Evolutionary conservation across 164 flowering plant species (phyloP), one percentile per base, ranked within the genome.

Genomic region (Magnolia officinalis): DNA sequence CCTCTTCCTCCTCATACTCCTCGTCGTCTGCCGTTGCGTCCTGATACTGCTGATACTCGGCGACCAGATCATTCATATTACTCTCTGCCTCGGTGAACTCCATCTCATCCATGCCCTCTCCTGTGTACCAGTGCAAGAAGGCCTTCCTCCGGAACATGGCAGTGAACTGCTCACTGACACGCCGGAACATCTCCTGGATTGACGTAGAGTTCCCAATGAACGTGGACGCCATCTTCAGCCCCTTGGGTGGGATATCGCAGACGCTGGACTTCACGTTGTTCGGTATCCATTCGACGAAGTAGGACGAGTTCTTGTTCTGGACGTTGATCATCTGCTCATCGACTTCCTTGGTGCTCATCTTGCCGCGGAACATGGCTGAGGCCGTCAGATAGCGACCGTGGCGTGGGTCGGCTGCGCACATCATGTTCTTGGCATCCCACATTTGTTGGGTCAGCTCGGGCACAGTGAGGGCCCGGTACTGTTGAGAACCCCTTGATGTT

Each of bases 251-350:
- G 45, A 79, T 79, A 50, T 79, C 81, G 49, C 81, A 79, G 13
- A 79, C 81, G 26, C 75, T 79, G 16, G 81, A 79, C 78, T 79
- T 79, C 8, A 76, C 81, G 31, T 79, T 79, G 72, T 79, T 75
- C 6, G 81, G 81, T 4, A 79, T 79, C 81, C 81, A 76, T 50
- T 78, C 80, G 1, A 78, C 80, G 73, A 78, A 78, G 80, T 78
- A 78, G 29, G 80, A 78, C 13, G 80, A 73, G 76, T 78, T 73
- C 76, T 78, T 78, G 80, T 78, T 78, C 31, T 78, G 80, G 37
- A 78, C 80, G 55, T 78, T 78, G 18, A 78, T 78, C 80, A 78
- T 78, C 65, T 77, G 79, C 14, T 77, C 79, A 65, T 77, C 79
- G 2, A 77, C 79, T 67, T 77, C 79, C 31, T 77, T 77, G 64